Conservation (phyloP, 768 basidiomycete species). For the Xanthoconium stramineum region DNA sequence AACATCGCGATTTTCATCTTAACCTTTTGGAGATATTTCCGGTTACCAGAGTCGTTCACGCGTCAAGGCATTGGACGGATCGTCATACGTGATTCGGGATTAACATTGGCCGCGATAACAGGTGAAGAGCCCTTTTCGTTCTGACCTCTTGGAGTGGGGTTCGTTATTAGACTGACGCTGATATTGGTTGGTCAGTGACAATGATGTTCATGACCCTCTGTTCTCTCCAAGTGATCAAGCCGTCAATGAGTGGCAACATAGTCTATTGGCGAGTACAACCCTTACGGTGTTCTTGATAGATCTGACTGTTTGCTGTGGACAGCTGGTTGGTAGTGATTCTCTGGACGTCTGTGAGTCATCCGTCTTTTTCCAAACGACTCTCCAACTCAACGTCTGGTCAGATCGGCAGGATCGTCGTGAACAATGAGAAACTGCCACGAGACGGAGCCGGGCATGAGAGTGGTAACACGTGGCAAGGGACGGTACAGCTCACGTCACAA, state of each 20-base stretch:
- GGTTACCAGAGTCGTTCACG: conserved; percentile 10
- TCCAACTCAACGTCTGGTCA: neutral
- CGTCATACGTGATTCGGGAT: conserved; percentile 18
- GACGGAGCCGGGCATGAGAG: neutral
- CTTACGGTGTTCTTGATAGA: neutral
- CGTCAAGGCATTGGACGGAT: neutral
- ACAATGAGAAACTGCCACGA: conserved; percentile 7
- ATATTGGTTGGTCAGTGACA: conserved; percentile 4
- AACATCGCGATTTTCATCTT: conserved; percentile 13
- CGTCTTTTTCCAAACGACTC: neutral
- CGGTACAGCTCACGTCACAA: conserved; percentile 16
- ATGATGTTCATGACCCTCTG: conserved; percentile 21
- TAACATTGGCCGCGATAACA: conserved; percentile 6
- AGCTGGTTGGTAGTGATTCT: conserved; percentile 21
- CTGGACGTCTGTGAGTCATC: conserved; percentile 17
- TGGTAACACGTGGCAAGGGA: conserved; percentile 2
- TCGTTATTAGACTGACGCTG: neutral
- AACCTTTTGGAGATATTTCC: conserved; percentile 18
- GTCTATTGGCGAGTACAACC: conserved; percentile 16
- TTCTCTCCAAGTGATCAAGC: conserved; percentile 7
- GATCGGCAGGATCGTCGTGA: conserved; percentile 18
- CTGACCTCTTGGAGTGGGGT: neutral
- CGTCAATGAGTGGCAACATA: conserved; percentile 18
- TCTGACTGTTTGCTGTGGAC: neutral
- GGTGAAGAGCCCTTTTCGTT: conserved; percentile 3